Percentiles rank a stretch among this genome's conserved stretches.
Evolutionary conservation across 2,329 filamentous ascomycete species (phyloP).

Genomic region (Pseudogymnoascus sp.): DNA sequence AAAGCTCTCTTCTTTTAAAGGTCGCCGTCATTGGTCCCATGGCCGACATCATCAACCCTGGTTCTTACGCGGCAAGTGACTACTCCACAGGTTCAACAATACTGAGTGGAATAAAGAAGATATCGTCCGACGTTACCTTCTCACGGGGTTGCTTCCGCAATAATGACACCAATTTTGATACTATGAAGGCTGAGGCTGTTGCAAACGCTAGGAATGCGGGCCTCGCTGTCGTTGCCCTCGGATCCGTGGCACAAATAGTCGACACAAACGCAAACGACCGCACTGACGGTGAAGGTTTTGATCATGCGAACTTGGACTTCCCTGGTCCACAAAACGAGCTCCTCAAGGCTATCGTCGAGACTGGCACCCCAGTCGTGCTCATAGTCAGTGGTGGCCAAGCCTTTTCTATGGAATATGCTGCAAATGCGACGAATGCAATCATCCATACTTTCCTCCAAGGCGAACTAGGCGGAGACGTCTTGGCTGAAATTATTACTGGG

Average conservation of each 20-base stretch:
- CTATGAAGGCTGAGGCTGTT: background rate
- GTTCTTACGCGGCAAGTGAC: slow-evolving; percentile 15
- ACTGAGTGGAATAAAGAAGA: background rate
- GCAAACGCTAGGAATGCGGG: background rate
- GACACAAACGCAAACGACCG: background rate
- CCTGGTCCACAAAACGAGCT: background rate
- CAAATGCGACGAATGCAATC: background rate
- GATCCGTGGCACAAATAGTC: background rate
- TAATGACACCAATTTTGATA: background rate
- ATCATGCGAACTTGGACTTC: background rate
- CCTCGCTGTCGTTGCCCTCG: background rate
- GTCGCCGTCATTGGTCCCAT: slow-evolving; percentile 21
- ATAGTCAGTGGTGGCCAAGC: background rate
- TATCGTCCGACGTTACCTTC: background rate
- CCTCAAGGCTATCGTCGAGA: background rate
- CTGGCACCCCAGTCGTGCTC: background rate
- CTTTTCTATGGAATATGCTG: background rate
- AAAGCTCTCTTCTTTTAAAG: slow-evolving; percentile 12
- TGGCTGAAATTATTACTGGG: background rate
- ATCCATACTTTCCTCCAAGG: background rate
- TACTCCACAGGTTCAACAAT: background rate
- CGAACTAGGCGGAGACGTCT: background rate
- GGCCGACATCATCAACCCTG: slow-evolving; percentile 20
- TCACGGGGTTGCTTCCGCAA: background rate
- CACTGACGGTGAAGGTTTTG: background rate